These are phyloP conservation scores for Nicotiana rustica DNA, from an alignment of 305 asterid species.

Conservation along the genomic window DNA sequence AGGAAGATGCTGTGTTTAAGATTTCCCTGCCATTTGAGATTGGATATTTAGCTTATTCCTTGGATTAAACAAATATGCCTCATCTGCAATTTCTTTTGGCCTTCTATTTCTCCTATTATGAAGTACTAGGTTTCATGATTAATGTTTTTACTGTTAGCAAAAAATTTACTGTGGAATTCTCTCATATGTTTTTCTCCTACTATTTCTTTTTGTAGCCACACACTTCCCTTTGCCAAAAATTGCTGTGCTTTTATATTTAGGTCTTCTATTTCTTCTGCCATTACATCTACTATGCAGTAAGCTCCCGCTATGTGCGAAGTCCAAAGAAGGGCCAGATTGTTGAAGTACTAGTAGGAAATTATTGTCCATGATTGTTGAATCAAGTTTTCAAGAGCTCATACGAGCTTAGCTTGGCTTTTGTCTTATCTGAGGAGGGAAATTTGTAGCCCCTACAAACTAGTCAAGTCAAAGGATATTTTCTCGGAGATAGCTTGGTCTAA, in stretches of 20 bases:
- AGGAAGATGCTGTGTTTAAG: conserved; percentile 4
- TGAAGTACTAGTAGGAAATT: too few relatives aligned
- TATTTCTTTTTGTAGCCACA: not conserved
- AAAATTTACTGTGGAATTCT: not conserved
- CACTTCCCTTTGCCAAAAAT: not conserved
- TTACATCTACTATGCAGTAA: too few relatives aligned
- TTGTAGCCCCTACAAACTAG: too few relatives aligned
- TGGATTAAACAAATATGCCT: conserved; percentile 15
- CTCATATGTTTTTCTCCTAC: not conserved
- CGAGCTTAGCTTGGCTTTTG: too few relatives aligned
- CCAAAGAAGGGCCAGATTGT: too few relatives aligned
- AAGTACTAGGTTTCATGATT: not conserved
- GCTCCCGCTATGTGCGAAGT: too few relatives aligned
- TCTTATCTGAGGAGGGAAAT: too few relatives aligned
- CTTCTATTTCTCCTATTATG: conserved; percentile 1
- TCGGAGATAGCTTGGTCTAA: too few relatives aligned
- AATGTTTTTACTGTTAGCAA: conserved; percentile 5
- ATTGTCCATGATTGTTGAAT: too few relatives aligned
- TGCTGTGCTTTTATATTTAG: not conserved
- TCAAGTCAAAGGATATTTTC: too few relatives aligned
- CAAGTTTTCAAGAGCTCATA: too few relatives aligned
- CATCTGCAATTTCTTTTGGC: conserved; percentile 13
- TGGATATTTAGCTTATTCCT: not conserved
- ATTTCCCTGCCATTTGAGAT: not conserved
- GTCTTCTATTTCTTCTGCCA: not conserved